A percentile compares a stretch with the other conserved stretches of the same genome.
Evolutionary conservation across 2,329 filamentous ascomycete species (phyloP).

Genomic region (Helicocarpus griseus): DNA sequence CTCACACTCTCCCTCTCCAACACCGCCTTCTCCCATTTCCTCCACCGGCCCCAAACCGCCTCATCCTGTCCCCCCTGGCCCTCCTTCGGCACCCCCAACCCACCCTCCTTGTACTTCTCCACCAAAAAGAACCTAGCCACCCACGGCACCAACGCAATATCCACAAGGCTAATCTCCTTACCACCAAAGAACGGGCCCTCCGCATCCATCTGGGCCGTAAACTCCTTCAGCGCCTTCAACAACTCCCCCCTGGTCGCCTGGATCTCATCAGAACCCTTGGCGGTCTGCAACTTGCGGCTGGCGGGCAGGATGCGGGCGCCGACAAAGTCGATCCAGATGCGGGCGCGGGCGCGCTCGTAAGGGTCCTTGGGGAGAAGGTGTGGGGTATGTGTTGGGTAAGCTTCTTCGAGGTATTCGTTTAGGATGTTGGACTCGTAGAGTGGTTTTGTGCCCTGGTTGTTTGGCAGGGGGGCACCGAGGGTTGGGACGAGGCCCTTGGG

Average conservation of each 20-base stretch:
- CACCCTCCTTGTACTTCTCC: slow-evolving; percentile 59
- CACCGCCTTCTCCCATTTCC: slow-evolving; percentile 53
- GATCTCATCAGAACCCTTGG: slow-evolving; percentile 23
- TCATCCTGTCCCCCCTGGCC: slow-evolving; percentile 46
- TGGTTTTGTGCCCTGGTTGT: slow-evolving; percentile 38
- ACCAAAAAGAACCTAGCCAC: slow-evolving; percentile 62
- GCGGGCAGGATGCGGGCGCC: slow-evolving; percentile 56
- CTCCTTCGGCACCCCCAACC: slow-evolving; percentile 40
- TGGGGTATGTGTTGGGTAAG: slow-evolving; percentile 45
- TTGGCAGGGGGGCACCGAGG: slow-evolving; percentile 31
- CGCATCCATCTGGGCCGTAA: slow-evolving; percentile 52
- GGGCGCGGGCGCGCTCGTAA: slow-evolving; percentile 55
- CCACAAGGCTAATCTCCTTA: slow-evolving; percentile 53
- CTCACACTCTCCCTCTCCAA: slow-evolving; percentile 51
- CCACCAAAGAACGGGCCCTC: slow-evolving; percentile 61
- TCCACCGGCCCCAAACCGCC: slow-evolving; percentile 54
- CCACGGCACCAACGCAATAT: slow-evolving; percentile 65
- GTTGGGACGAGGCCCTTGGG: slow-evolving; percentile 68
- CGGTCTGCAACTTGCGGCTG: slow-evolving; percentile 55
- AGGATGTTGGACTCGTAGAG: slow-evolving; percentile 66
- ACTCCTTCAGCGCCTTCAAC: slow-evolving; percentile 47
- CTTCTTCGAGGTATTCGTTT: slow-evolving; percentile 67
- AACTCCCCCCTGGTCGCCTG: slow-evolving; percentile 50
- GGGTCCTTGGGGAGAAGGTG: slow-evolving; percentile 50
- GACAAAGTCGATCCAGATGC: slow-evolving; percentile 68